Percentiles rank a stretch among this genome's conserved stretches.
Conservation (phyloP, 805 yeast genomes). For the Kodamaea laetipori region DNA sequence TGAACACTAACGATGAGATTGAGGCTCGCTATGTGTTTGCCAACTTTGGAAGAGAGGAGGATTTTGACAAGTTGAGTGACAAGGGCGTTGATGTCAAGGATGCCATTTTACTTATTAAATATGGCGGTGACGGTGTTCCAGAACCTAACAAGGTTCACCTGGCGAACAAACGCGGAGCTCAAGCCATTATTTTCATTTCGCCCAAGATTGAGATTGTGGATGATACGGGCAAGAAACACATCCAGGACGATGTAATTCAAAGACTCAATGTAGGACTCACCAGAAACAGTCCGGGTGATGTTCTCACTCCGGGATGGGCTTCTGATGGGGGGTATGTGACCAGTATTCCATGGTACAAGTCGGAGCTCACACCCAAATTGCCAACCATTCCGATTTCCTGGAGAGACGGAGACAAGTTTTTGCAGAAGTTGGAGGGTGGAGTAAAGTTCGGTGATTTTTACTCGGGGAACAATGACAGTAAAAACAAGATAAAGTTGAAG, state of each 20-base stretch:
- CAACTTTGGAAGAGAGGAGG: conserved; percentile 63
- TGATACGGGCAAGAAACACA: conserved; percentile 7
- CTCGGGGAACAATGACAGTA: conserved; percentile 27
- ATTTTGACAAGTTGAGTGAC: conserved; percentile 46
- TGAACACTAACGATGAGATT: conserved; percentile 52
- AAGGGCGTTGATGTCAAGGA: conserved; percentile 44
- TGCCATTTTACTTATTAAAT: conserved; percentile 60
- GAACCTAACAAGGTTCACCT: conserved; percentile 41
- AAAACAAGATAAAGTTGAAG: conserved; percentile 22
- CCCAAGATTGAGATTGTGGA: conserved; percentile 22
- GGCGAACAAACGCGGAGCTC: conserved; percentile 60
- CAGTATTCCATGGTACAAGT: conserved; percentile 45
- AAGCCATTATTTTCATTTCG: conserved; percentile 67
- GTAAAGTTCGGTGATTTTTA: conserved; percentile 29
- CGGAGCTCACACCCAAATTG: conserved; percentile 62
- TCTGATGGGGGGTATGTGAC: conserved; percentile 42
- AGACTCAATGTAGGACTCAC: conserved; percentile 60
- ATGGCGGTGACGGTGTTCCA: conserved; percentile 45
- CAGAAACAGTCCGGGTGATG: conserved; percentile 72
- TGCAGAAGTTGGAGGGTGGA: conserved; percentile 31
- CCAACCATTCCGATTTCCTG: conserved; percentile 80
- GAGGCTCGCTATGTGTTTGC: conserved; percentile 60
- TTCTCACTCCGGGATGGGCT: conserved; percentile 77
- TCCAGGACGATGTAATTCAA: conserved; percentile 41
- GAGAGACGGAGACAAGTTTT: conserved; percentile 55